These are phyloP conservation scores for Stachybotrys echinatus DNA, from an alignment of 2,329 filamentous ascomycete genomes.

Conservation along the genomic window DNA sequence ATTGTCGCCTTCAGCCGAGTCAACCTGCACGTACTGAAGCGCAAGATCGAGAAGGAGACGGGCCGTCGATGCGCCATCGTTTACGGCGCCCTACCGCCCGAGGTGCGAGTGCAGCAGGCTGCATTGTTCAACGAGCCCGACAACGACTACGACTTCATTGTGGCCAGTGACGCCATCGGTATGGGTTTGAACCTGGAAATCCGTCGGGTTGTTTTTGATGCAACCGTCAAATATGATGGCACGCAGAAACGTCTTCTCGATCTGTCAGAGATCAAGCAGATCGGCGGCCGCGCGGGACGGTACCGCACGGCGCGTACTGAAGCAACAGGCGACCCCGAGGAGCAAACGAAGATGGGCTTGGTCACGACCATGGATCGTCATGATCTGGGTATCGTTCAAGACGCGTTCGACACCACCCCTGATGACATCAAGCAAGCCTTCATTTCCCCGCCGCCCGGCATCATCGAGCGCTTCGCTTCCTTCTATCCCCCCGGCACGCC, in stretches of 20 bases:
- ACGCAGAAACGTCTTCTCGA: slow-evolving; percentile 50
- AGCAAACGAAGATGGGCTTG: slow-evolving; percentile 50
- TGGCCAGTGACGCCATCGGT: slow-evolving; percentile 91
- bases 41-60: slow-evolving; percentile 68
- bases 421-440: slow-evolving; percentile 65
- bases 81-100: slow-evolving; percentile 86
- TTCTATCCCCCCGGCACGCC: slow-evolving; percentile 80
- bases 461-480: slow-evolving; percentile 70
- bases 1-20: slow-evolving; percentile 82
- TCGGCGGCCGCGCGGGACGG: slow-evolving; percentile 85
- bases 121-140: slow-evolving; percentile 89
- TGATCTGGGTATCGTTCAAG: slow-evolving; percentile 59
- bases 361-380: slow-evolving; percentile 72
- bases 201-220: slow-evolving; percentile 84
- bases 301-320: slow-evolving; percentile 59
- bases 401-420: slow-evolving; percentile 59
- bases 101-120: slow-evolving; percentile 88
- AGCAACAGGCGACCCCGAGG: slow-evolving; percentile 3
- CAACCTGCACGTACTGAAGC: slow-evolving; percentile 74
- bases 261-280: slow-evolving; percentile 85
- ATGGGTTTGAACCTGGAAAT: slow-evolving; percentile 96
- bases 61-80: slow-evolving; percentile 83
- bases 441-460: slow-evolving; percentile 63
- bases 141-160: slow-evolving; percentile 92
- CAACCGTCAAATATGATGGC: slow-evolving; percentile 68